Evolutionary conservation across 345 rosid species (phyloP).

Genomic region (Populus simonii): DNA sequence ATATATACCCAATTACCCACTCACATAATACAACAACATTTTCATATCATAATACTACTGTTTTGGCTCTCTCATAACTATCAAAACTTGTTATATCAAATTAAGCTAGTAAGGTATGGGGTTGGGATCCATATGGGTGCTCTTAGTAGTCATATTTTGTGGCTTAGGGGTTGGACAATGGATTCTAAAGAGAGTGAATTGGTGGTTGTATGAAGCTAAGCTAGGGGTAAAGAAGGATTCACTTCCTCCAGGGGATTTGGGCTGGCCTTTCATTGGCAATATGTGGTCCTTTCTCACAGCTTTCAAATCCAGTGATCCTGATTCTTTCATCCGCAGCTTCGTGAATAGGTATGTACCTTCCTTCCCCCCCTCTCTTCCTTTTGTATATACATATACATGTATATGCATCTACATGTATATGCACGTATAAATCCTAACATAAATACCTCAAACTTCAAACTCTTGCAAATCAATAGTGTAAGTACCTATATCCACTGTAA

Average conservation of each 20-base stretch:
- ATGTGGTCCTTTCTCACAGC: constrained; percentile 83
- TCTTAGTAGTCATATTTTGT: background rate
- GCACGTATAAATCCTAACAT: too few relatives aligned
- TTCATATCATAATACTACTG: too few relatives aligned
- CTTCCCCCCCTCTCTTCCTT: background rate
- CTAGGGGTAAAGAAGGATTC: constrained; percentile 43
- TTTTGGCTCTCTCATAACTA: too few relatives aligned
- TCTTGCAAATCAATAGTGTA: too few relatives aligned
- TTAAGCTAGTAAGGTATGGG: background rate
- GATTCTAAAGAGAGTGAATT: constrained; percentile 45
- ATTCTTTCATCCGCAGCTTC: constrained; percentile 50
- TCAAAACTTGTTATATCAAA: too few relatives aligned
- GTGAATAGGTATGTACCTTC: constrained; percentile 37
- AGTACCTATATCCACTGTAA: too few relatives aligned
- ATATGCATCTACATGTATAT: too few relatives aligned
- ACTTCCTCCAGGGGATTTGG: constrained; percentile 83
- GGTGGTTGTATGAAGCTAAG: constrained; percentile 53
- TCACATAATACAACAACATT: too few relatives aligned
- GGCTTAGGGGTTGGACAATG: constrained; percentile 33
- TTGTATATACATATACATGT: background rate
- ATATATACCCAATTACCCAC: too few relatives aligned
- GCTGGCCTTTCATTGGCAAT: constrained; percentile 83
- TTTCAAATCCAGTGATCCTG: constrained; percentile 68
- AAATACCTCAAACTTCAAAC: too few relatives aligned
- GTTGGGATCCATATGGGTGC: constrained; percentile 17